A percentile compares a stretch with the other conserved stretches of the same genome.
Conservation (phyloP, 2,329 filamentous ascomycete genomes). For the Chrysosporium keratinophilum region DNA sequence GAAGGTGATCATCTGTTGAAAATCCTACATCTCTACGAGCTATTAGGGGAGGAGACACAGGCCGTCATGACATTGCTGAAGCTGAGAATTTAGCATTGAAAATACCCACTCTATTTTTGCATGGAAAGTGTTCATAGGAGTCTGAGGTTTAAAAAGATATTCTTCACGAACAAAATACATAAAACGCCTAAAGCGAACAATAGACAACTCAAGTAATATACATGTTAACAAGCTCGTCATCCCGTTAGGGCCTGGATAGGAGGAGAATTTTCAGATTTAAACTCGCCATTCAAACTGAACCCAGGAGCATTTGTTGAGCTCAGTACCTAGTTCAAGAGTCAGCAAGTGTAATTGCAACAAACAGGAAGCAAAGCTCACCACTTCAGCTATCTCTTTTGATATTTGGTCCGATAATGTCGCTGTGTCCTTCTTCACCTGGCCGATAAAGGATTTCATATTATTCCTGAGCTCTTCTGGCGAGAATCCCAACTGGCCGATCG, state of each 20-base stretch:
- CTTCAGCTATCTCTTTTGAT: conserved; percentile 62
- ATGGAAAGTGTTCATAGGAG: conserved; percentile 26
- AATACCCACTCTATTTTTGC: background rate
- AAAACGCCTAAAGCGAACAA: conserved; percentile 29
- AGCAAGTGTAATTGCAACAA: conserved; percentile 1
- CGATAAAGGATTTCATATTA: conserved; percentile 71
- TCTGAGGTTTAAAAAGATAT: conserved; percentile 23
- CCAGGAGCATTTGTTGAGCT: conserved; percentile 81
- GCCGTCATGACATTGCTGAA: conserved; percentile 48
- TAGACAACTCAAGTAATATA: conserved; percentile 20
- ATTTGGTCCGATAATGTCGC: conserved; percentile 52
- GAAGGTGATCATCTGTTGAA: conserved; percentile 40
- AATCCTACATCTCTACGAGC: conserved; percentile 50
- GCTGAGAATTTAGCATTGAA: conserved; percentile 23
- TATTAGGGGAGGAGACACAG: conserved; percentile 51
- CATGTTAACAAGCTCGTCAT: conserved; percentile 25
- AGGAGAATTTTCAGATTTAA: conserved; percentile 52
- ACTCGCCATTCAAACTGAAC: conserved; percentile 73
- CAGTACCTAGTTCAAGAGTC: conserved; percentile 55
- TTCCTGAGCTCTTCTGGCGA: conserved; percentile 74
- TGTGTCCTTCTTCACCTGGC: conserved; percentile 68
- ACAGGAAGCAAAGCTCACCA: conserved; percentile 38
- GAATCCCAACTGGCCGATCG: conserved; percentile 84
- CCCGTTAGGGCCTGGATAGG: conserved; percentile 41
- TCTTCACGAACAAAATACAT: conserved; percentile 17